phyloP scores from a whole-genome alignment of 2,329 filamentous ascomycete genomes.

The Colletotrichum tropicicola region DNA sequence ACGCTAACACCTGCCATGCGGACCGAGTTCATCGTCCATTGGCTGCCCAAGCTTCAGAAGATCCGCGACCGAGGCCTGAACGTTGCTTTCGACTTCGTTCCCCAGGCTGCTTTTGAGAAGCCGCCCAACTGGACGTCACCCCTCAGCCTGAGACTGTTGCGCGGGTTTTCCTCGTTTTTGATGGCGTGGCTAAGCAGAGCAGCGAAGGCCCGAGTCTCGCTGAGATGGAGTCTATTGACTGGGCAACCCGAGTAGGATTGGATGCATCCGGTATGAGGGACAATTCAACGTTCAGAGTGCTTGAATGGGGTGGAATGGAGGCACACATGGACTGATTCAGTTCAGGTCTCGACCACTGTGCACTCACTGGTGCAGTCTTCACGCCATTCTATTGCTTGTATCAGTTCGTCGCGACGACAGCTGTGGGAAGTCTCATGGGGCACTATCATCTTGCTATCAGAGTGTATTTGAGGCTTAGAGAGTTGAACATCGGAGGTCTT shows the following conservation, averaged over 20 bases:
- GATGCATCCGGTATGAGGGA: not conserved
- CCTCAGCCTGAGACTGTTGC: not conserved
- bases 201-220: not conserved
- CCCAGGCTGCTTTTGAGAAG: slow-evolving; percentile 6
- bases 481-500: too few relatives aligned
- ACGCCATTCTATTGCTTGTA: too few relatives aligned
- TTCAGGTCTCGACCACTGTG: too few relatives aligned
- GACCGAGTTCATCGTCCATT: slow-evolving; percentile 29
- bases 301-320: not conserved
- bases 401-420: too few relatives aligned
- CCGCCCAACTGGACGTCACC: not conserved
- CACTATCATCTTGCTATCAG: too few relatives aligned
- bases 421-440: too few relatives aligned
- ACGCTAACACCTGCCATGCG: slow-evolving; percentile 26
- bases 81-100: slow-evolving; percentile 29
- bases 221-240: not conserved
- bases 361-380: too few relatives aligned
- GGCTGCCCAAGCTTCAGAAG: slow-evolving; percentile 22
- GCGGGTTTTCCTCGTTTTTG: slow-evolving; percentile 3
- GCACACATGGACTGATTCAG: too few relatives aligned
- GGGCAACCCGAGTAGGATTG: not conserved
- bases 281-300: not conserved
- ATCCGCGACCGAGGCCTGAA: not conserved
- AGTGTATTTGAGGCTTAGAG: too few relatives aligned
- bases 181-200: not conserved